phyloP scores from a whole-genome alignment of 371 early-diverging fungal species.

The Apophysomyces trapeziformis region DNA sequence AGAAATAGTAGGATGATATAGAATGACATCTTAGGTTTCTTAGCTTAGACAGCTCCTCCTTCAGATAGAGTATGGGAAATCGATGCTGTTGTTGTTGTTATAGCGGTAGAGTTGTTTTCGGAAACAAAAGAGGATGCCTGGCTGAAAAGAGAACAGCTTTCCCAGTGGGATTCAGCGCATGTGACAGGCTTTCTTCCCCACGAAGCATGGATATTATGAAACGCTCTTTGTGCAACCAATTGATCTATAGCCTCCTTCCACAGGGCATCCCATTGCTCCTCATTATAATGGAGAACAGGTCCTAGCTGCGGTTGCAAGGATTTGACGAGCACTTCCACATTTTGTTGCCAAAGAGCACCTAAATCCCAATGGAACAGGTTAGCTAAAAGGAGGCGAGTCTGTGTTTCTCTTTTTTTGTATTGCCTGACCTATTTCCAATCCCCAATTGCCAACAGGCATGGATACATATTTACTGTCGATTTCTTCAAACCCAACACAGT shows the following conservation, averaged over 20 bases:
- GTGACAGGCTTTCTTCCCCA: conserved; percentile 32
- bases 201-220: conserved; percentile 31
- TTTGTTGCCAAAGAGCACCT: conserved; percentile 35
- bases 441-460: conserved; percentile 38
- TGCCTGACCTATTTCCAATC: conserved; percentile 30
- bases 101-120: background rate
- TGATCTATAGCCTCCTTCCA: conserved; percentile 25
- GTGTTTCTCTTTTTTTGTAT: background rate
- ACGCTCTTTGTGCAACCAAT: conserved; percentile 22
- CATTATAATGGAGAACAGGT: conserved; percentile 13
- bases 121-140: background rate
- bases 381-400: background rate
- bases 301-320: conserved; percentile 26
- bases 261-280: conserved; percentile 14
- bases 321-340: conserved; percentile 31
- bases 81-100: background rate
- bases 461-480: conserved; percentile 25
- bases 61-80: too few relatives aligned
- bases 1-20: background rate
- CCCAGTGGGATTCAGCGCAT: background rate
- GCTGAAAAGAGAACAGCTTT: background rate
- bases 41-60: background rate
- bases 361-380: background rate
- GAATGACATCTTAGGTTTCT: background rate
- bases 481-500: conserved; percentile 24